phyloP scores from a whole-genome alignment of 225 moss, liverwort and hornwort genomes.

The Bryoerythrophyllum caledonicum region DNA sequence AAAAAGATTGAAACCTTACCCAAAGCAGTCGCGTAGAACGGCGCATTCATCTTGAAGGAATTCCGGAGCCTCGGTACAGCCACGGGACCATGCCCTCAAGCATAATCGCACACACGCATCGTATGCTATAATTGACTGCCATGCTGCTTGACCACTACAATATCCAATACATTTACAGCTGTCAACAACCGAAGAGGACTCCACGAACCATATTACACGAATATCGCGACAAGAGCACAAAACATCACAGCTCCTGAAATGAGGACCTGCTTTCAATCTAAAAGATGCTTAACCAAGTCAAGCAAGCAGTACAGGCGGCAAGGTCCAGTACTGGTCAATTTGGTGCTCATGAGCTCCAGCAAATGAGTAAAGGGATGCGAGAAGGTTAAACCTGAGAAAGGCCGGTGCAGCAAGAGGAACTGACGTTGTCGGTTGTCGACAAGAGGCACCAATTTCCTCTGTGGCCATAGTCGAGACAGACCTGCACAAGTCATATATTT shows the following conservation, averaged over 20 bases:
- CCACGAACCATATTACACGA: background rate
- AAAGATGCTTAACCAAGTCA: background rate
- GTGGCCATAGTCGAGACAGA: slow-evolving; percentile 53
- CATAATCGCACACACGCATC: slow-evolving; percentile 98
- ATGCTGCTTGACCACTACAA: slow-evolving; percentile 86
- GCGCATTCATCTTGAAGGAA: slow-evolving; percentile 95
- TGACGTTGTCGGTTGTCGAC: slow-evolving; percentile 38
- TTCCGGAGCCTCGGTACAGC: slow-evolving; percentile 88
- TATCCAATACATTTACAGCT: slow-evolving; percentile 7
- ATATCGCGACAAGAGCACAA: background rate
- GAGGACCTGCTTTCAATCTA: background rate
- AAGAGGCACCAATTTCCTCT: slow-evolving; percentile 48
- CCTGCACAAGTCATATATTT: slow-evolving; percentile 23
- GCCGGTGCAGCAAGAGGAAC: slow-evolving; percentile 39
- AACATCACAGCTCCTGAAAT: background rate
- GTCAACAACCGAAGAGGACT: background rate
- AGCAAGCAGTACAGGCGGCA: background rate
- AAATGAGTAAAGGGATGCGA: background rate
- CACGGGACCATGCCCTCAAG: slow-evolving; percentile 96
- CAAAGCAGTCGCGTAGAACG: slow-evolving; percentile 81
- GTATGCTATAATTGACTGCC: slow-evolving; percentile 93
- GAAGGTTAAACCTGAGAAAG: slow-evolving; percentile 44
- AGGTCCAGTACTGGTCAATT: background rate
- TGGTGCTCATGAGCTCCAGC: background rate
- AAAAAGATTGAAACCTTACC: slow-evolving; percentile 43